Base-by-base conservation (phyloP, 148 eudicot species). In the Beta vulgaris region DNA sequence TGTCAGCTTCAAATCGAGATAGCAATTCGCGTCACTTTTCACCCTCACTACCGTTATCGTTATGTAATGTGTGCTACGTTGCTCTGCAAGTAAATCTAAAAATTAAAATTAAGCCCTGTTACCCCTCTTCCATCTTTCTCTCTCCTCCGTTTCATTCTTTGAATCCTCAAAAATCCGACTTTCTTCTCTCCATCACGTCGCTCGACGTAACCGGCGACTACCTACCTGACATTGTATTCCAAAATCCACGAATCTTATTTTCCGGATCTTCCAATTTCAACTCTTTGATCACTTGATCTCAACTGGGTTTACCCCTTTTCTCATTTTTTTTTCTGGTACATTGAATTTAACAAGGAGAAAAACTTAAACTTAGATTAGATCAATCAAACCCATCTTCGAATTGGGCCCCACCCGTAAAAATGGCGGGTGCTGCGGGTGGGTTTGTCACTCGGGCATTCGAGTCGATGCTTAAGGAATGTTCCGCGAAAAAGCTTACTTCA, bases 361-460 rank as follows among this genome's bases (percentile, higher is more conserved):
- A 34, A 40, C 2, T 34, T n/a, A 31, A 67, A 25, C 25, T 40
- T 57, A 8, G 26, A 43, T 15, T 37, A 53, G 77, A 73, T 79
- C 69, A 42, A 72, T 73, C 76, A 55, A 63, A n/a, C 32, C 31
- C 23, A 29, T 15, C 4, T 69, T 18, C 43, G 58, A 68, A 19
- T 68, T 42, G 36, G 8, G 49, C 21, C 39, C 57, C 65, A 36
- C 2, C 42, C 43, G 19, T 2, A 21, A 58, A 73, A 62, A 93
- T 93, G 98, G 93, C 97, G 75, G 96, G 93, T 28, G 98, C 97
- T 60, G 99, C 99, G 23, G 99, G 98, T 5, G 98, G 98, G 2
- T 96, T 96, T 61, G 84, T 96, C 8, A 88, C 90, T 40, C 88
- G 99, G 73, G 92, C 97, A 48, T 96, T 91, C 58, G 99, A 96